phyloP scores from a whole-genome alignment of 2,329 filamentous ascomycete species.

The Dactylella cylindrospora region DNA sequence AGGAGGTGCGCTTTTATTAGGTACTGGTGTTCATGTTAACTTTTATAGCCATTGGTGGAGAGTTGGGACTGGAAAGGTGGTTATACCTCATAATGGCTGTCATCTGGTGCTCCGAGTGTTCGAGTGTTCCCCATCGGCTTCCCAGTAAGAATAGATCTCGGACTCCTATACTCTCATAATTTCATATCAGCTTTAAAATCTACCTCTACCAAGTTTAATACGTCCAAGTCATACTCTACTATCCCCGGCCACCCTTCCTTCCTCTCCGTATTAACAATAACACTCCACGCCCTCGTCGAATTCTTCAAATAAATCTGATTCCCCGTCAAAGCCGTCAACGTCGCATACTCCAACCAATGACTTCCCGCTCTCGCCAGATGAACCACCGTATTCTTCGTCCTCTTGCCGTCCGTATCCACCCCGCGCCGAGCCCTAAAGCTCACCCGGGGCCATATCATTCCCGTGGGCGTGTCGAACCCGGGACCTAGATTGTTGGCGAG shows the following conservation, averaged over 20 bases:
- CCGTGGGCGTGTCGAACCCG: constrained; percentile 74
- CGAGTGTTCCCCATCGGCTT: constrained; percentile 52
- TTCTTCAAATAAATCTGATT: constrained; percentile 53
- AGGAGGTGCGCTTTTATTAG: constrained; percentile 86
- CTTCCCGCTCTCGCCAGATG: constrained; percentile 54
- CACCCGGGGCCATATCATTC: constrained; percentile 59
- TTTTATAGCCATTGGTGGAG: not conserved
- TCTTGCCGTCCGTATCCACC: constrained; percentile 11
- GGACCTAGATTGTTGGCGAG: constrained; percentile 74
- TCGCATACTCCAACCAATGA: constrained; percentile 55
- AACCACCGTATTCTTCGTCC: constrained; percentile 50
- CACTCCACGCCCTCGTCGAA: constrained; percentile 54
- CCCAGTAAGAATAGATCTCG: constrained; percentile 54
- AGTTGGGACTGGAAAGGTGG: not conserved
- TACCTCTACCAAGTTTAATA: too few species aligned
- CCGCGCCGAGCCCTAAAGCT: constrained; percentile 15
- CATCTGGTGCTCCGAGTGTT: constrained; percentile 55
- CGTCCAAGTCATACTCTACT: constrained; percentile 51
- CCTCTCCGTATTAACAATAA: constrained; percentile 52
- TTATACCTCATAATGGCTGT: constrained; percentile 50
- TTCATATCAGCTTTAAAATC: not conserved
- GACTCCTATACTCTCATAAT: constrained; percentile 47
- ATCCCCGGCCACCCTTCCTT: constrained; percentile 52
- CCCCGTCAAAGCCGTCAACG: constrained; percentile 53
- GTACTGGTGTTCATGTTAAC: constrained; percentile 57